Conservation (phyloP, 1,284 basidiomycete genomes). For the Trametes versicolor region DNA sequence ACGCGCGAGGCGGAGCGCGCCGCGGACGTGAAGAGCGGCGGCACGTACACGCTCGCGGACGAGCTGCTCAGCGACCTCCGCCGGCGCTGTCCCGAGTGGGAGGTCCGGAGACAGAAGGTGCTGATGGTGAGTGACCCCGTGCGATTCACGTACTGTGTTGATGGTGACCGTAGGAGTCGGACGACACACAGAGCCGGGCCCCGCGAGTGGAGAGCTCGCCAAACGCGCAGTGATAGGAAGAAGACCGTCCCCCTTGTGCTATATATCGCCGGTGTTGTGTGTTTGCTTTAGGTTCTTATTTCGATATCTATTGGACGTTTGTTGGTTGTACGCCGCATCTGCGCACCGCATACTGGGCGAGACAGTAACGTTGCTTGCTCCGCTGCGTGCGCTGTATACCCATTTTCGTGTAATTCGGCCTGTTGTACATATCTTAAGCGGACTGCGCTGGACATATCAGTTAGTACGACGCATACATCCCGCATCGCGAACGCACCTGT, state of each 20-base stretch:
- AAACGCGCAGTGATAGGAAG: slow-evolving; percentile 19
- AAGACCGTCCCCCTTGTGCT: slow-evolving; percentile 29
- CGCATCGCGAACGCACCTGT: slow-evolving; percentile 21
- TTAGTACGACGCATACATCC: background rate
- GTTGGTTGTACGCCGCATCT: slow-evolving; percentile 12
- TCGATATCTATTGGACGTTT: slow-evolving; percentile 34
- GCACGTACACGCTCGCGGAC: slow-evolving; percentile 38
- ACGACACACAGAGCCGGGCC: slow-evolving; percentile 35
- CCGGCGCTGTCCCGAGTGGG: slow-evolving; percentile 69
- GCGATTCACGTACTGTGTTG: background rate
- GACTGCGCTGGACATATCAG: background rate
- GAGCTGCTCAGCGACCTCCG: slow-evolving; percentile 55
- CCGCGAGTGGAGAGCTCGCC: slow-evolving; percentile 34
- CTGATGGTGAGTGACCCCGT: slow-evolving; percentile 44
- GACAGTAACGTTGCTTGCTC: slow-evolving; percentile 1
- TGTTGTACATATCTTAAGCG: background rate
- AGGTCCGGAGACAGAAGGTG: slow-evolving; percentile 57
- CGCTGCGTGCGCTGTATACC: slow-evolving; percentile 19
- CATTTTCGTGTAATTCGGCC: background rate
- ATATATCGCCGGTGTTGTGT: slow-evolving; percentile 29
- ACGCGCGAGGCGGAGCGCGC: slow-evolving; percentile 36
- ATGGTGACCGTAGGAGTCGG: slow-evolving; percentile 10
- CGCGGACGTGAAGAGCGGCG: slow-evolving; percentile 33
- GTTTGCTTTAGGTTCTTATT: slow-evolving; percentile 34
- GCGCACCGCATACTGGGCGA: background rate